A percentile compares a stretch with the other conserved stretches of the same genome.
Conservation (phyloP, 352 stramenopile species). For the Phytophthora rubi region DNA sequence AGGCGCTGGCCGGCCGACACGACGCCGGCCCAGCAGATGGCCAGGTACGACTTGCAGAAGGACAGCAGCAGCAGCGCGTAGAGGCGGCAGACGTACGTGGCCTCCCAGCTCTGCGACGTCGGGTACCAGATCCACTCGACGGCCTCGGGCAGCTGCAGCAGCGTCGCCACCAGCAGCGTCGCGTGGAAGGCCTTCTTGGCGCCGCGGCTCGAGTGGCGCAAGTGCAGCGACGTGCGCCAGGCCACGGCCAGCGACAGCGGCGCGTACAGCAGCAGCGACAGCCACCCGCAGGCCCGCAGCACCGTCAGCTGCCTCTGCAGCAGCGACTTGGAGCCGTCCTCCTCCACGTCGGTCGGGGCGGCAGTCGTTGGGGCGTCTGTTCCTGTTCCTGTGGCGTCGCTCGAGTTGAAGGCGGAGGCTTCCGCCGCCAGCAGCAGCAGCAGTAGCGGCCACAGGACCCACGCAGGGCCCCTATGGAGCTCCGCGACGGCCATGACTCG, state of each 20-base stretch:
- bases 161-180: constrained; percentile 65
- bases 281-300: constrained; percentile 62
- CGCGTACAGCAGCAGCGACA: constrained; percentile 69
- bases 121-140: constrained; percentile 68
- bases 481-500: constrained; percentile 18
- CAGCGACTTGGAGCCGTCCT: constrained; percentile 21
- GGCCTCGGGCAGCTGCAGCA: constrained; percentile 71
- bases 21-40: constrained; percentile 82
- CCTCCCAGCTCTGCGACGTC: constrained; percentile 65
- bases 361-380: neutral
- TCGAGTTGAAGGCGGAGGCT: constrained; percentile 16
- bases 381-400: constrained; percentile 3
- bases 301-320: constrained; percentile 47
- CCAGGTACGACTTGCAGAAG: constrained; percentile 84
- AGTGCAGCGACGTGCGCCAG: constrained; percentile 73
- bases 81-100: constrained; percentile 68
- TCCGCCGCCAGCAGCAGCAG: constrained; percentile 14
- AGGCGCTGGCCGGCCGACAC: constrained; percentile 72
- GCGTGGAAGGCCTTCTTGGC: constrained; percentile 81
- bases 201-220: constrained; percentile 51
- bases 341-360: constrained; percentile 17
- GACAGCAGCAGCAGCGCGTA: constrained; percentile 76
- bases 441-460: constrained; percentile 5
- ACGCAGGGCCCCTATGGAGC: neutral
- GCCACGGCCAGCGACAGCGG: constrained; percentile 61